Percentiles rank a stretch among this genome's conserved stretches.
phyloP scores from a whole-genome alignment of 805 yeast genomes.

The Brettanomyces bruxellensis region DNA sequence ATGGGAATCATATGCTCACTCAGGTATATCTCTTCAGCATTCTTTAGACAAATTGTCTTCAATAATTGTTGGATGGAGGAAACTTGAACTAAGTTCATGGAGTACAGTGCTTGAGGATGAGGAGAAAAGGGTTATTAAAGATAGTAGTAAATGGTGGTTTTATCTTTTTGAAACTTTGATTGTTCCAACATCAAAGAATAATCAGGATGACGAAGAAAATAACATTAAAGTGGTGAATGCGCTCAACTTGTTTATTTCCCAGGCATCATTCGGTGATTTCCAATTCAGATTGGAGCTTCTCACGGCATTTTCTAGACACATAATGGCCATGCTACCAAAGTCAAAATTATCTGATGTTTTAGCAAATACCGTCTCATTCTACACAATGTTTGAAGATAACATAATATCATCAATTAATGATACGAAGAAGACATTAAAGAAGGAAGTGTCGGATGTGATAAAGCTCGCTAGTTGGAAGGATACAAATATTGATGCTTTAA shows the following conservation, averaged over 20 bases:
- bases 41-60: constrained; percentile 51
- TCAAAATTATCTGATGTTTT: constrained; percentile 32
- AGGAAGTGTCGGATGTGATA: constrained; percentile 77
- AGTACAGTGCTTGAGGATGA: constrained; percentile 62
- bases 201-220: constrained; percentile 27
- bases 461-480: constrained; percentile 95
- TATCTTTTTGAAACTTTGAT: constrained; percentile 69
- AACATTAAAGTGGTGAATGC: constrained; percentile 41
- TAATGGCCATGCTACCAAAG: constrained; percentile 21
- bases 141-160: constrained; percentile 83
- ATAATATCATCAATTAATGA: constrained; percentile 37
- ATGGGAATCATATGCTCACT: constrained; percentile 90
- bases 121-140: constrained; percentile 35
- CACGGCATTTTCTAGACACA: constrained; percentile 55
- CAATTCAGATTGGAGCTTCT: constrained; percentile 48
- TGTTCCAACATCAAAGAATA: constrained; percentile 40
- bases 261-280: constrained; percentile 72
- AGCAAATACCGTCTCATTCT: constrained; percentile 51
- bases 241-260: constrained; percentile 65
- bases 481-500: constrained; percentile 85
- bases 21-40: constrained; percentile 54
- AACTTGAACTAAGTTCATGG: constrained; percentile 82
- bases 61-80: constrained; percentile 85
- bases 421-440: constrained; percentile 52
- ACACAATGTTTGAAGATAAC: constrained; percentile 49